phyloP scores from a whole-genome alignment of 1,284 basidiomycete species.

The Puccinia horiana region DNA sequence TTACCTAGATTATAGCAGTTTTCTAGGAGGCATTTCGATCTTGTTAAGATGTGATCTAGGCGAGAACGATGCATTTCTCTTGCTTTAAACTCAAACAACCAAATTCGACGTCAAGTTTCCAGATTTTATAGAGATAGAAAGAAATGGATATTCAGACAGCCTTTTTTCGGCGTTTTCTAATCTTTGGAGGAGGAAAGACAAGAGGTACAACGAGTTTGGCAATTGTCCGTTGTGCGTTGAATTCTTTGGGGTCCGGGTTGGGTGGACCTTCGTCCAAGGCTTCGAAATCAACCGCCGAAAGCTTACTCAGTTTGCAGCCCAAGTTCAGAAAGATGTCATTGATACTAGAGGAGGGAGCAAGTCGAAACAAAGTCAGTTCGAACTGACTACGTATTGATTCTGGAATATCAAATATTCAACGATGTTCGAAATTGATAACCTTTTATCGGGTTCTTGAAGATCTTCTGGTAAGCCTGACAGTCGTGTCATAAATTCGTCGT shows the following conservation, averaged over 20 bases:
- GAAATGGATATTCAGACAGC: not conserved
- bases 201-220: conserved; percentile 27
- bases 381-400: not conserved
- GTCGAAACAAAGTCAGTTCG: no score
- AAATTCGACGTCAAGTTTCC: no score
- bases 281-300: not conserved
- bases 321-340: conserved; percentile 25
- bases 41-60: no score
- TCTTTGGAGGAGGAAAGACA: conserved; percentile 31
- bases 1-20: no score
- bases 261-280: not conserved
- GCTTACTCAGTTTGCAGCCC: conserved; percentile 24
- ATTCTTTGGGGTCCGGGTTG: not conserved
- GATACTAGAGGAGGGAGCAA: not conserved
- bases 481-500: conserved; percentile 24
- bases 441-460: conserved; percentile 7
- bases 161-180: conserved; percentile 4
- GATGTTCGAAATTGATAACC: not conserved
- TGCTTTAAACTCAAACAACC: no score
- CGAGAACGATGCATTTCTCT: no score
- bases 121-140: no score
- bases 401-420: not conserved
- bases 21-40: no score
- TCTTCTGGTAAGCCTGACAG: conserved; percentile 22
- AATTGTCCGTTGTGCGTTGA: conserved; percentile 2